Evolutionary conservation across 345 rosid genomes (phyloP), one percentile per base, ranked within the genome.

Genomic region (Melastoma malabathricum): DNA sequence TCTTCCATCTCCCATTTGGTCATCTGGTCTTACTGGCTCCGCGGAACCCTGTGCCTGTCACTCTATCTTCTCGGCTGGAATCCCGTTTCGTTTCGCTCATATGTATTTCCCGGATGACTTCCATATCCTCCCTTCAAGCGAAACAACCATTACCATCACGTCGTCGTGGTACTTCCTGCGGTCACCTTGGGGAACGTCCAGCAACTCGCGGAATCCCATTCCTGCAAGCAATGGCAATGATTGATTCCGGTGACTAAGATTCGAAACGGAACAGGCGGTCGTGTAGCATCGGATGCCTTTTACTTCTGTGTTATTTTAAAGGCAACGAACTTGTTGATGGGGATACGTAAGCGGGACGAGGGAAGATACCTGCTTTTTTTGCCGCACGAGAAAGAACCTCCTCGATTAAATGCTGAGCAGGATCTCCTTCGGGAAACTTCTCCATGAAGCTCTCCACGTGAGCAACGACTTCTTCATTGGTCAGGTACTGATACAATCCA

Each of bases 121-220:
- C 98, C 98, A 92, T 31, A 92, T 92, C 68, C 98, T 74, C 67
- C 93, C 98, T 71, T 82, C 98, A 19, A 92, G 87, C 1, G 98
- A 89, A 69, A 92, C 72, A 69, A 92, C 85, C 86, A 92, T 80
- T 13, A 92, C 95, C 13, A 96, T 86, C 57, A 89, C 93, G 63
- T 90, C 98, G 1, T 90, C 98, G 51, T 90, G 98, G 69, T 86
- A 90, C 72, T 86, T 90, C 58, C 98, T 72, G 41, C 98, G 71
- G 64, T 90, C 98, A 41, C 98, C 98, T 72, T 87, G 96, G 5
- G 98, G 98, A 23, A 90, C 82, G 72, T 90, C 95, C 1, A 90
- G 79, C 49, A 90, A 65, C 59, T 90, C 96, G 63, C 84, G 96
- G 60, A 90, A 78, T 59, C 73, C 87, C 89, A 90, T 78, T 41